Evolutionary conservation across 371 early-diverging fungal species (phyloP), one percentile per base, ranked within the genome.

Genomic region (Circinella minor): DNA sequence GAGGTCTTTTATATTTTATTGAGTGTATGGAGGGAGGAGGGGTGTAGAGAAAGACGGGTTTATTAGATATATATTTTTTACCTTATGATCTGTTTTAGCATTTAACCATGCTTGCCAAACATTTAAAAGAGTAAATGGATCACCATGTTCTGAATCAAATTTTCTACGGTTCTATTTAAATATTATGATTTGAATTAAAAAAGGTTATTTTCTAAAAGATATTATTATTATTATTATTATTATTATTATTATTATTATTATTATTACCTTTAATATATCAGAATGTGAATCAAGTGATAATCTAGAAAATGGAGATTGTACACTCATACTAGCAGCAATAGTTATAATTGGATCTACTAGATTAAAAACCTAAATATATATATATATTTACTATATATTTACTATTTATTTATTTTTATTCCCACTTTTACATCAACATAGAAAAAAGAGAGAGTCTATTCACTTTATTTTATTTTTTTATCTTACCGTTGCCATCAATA

Each of bases 281-380:
- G 76, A 46, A 55, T 84, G 78, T 9, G 74, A 68, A 37, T 85
- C 86, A 4, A 74, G 68, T 0, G 81, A 69, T 14, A 88, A 73
- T 6, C 87, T 71, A 1, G 86, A 73, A 71, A 92, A 93, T 4
- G 92, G 92, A 18, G 85, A 86, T 68, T 91, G 91, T 14, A 89
- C 83, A 63, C 88, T 88, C 89, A 94, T 86, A 17, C 86, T 82
- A 7, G 96, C 92, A 0, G 94, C 96, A 34, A 95, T 88, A 3
- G 94, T 95, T 34, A 96, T 73, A 2, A 92, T 82, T 0, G 92
- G 90, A 54, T 95, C 95, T 3, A 95, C 74, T n/a, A 90, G 69
- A 61, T 88, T 84, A 61, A 81, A 85, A 1, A 88, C 84, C 83
- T 85, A 66, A n/a, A 20, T 46, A 46, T 5, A 8, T 10, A 13